Evolutionary conservation across 2,329 filamentous ascomycete species (phyloP), one percentile per base, ranked within the genome.

Genomic region (Ophiostoma perfectum): DNA sequence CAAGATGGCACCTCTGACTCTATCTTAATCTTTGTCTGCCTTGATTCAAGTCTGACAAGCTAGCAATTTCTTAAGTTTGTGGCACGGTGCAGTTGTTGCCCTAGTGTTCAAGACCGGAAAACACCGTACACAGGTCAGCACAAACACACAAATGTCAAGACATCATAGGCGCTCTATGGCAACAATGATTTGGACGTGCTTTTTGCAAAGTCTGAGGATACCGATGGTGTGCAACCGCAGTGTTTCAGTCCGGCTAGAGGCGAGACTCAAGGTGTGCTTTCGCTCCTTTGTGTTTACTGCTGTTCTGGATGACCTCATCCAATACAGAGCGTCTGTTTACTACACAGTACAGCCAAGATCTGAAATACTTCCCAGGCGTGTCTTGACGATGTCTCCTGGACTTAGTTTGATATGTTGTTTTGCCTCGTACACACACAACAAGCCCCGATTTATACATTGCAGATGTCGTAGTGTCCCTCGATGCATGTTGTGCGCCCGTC

Each of bases 391-490:
- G 38, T 62, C 58, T 18, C 58, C 16, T 62, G 58, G 38, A 3
- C 7, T 39, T 14, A 12, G 14, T 62, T 16, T 3, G 2, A 60
- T 11, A 39, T 47, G 67, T 45, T 65, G 67, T 65, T 52, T 66
- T 64, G 42, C 55, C 64, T 44, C 55, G 18, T 38, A 66, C 44
- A 47, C 41, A 63, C 27, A 41, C 39, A 27, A 16, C 55, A 66
- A 64, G 67, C 67, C 67, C 67, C 67, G 64, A 66, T 47, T 58
- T 62, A 38, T 63, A 68, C 67, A 66, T 66, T 68, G 63, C 52
- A 68, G 27, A 68, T 16, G 60, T 60, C 42, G 62, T n/a, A 18
- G 45, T 12, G 49, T 47, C 18, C 47, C 41, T 41, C n/a, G 27
- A 42, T 18, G 60, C 8, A 42, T 18, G 60, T n/a, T 42, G 60